Evolutionary conservation across 768 basidiomycete genomes (phyloP), one percentile per base, ranked within the genome.

Genomic region (Daedaleopsis nitida): DNA sequence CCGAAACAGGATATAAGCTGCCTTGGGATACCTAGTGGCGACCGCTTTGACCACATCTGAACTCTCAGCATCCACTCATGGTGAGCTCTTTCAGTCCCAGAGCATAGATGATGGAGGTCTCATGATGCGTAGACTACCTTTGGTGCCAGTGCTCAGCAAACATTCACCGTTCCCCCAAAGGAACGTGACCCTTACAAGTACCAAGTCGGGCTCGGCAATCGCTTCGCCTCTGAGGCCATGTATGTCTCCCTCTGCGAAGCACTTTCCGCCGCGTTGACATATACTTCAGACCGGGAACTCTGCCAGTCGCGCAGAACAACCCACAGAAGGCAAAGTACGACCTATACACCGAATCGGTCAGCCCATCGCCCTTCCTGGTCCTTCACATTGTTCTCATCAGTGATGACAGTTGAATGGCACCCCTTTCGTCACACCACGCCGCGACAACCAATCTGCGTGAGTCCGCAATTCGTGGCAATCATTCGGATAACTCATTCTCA

Each of bases 321-420:
- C 86, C 86, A 0, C 86, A 88, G 74, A 83, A 81, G 66, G 75
- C 75, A 72, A 86, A 85, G 67, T 87, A 86, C 69, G 85, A 81
- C 57, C 72, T 88, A 7, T 88, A 88, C 66, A 77, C 80, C 1
- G 86, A 88, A 69, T 80, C 78, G 64, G 85, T 86, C 57, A 60
- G 80, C 75, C 32, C 12, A 19, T 34, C 21, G 13, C 19, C 9
- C 45, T n/a, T 24, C 14, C 10, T 21, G 32, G 4, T 24, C 14
- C 42, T 3, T 37, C 8, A 19, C 10, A 32, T 1, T 39, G 37
- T 11, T 16, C 16, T 23, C 23, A 23, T 7, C 17, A 8, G 2
- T 55, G 35, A 16, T 1, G 13, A 3, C 12, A 87, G 86, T 75
- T 87, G 70, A 86, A 84, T 16, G 86, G 86, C 23, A 74, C 84